Percentiles rank a stretch among this genome's conserved stretches.
Conservation (phyloP, 306 rosid species). For the Luffa acutangula region DNA sequence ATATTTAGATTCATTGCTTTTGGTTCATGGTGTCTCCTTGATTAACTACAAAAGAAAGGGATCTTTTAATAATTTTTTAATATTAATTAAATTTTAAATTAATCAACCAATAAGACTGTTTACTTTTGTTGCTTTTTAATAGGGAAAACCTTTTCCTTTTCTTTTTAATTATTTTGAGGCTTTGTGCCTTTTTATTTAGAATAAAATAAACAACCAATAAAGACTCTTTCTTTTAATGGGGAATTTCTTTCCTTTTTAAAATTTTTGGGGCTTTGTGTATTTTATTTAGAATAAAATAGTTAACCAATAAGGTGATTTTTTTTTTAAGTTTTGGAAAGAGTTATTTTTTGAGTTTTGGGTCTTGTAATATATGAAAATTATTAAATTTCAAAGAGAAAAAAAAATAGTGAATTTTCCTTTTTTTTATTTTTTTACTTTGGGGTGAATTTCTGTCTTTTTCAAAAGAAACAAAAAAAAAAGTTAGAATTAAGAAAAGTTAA, state of each 20-base stretch:
- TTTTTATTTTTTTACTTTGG: background rate
- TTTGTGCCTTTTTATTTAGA: background rate
- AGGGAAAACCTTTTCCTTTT: background rate
- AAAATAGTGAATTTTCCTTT: background rate
- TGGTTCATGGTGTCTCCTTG: background rate
- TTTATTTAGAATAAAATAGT: background rate
- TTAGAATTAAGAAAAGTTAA: background rate
- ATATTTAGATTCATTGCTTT: background rate
- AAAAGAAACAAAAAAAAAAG: background rate
- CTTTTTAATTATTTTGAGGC: background rate
- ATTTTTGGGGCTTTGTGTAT: background rate
- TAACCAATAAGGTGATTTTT: background rate
- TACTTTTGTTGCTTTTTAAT: background rate
- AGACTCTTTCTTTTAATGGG: background rate
- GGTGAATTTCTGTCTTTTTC: background rate
- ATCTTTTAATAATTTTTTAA: background rate
- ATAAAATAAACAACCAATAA: background rate
- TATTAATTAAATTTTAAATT: background rate
- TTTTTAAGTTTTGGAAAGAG: background rate
- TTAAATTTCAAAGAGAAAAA: background rate
- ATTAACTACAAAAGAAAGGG: background rate
- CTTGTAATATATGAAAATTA: background rate
- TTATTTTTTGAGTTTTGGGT: background rate
- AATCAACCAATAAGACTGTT: background rate
- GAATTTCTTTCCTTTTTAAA: background rate